These are phyloP conservation scores for Chlorokybus atmophyticus DNA, from an alignment of 139 green algal genomes.

Conservation along the genomic window DNA sequence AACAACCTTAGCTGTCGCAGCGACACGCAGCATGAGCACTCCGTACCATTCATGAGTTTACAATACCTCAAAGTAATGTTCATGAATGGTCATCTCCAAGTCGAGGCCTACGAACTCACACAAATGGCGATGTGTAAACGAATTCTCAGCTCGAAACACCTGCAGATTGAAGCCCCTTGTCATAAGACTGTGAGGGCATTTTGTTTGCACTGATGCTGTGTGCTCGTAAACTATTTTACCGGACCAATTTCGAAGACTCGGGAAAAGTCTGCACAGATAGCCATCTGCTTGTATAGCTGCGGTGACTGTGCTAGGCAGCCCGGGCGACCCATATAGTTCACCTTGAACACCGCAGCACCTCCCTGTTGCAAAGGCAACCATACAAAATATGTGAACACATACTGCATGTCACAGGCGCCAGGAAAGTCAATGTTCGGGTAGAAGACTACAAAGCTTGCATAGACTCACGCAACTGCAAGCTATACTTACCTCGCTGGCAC, in stretches of 20 bases:
- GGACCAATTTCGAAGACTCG: constrained; percentile 93
- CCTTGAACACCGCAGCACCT: constrained; percentile 77
- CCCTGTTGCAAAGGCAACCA: no score
- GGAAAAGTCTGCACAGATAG: constrained; percentile 78
- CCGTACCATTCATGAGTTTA: background rate
- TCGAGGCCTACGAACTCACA: constrained; percentile 98
- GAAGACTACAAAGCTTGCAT: no score
- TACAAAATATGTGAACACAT: no score
- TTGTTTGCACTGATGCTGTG: no score
- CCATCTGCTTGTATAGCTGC: constrained; percentile 99
- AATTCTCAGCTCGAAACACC: constrained; percentile 94
- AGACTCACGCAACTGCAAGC: no score
- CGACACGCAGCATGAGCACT: background rate
- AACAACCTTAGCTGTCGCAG: constrained; percentile 1
- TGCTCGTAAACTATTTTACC: no score
- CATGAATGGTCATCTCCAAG: constrained; percentile 93
- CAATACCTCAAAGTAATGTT: constrained; percentile 93
- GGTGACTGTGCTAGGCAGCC: constrained; percentile 88
- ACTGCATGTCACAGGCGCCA: no score
- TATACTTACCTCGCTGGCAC: constrained; percentile 72
- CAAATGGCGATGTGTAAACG: constrained; percentile 92
- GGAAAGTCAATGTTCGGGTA: no score
- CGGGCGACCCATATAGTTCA: constrained; percentile 85
- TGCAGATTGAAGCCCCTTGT: no score
- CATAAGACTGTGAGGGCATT: no score